Evolutionary conservation across 2,329 filamentous ascomycete species (phyloP), one percentile per base, ranked within the genome.

Genomic region (Cercospora sesami): DNA sequence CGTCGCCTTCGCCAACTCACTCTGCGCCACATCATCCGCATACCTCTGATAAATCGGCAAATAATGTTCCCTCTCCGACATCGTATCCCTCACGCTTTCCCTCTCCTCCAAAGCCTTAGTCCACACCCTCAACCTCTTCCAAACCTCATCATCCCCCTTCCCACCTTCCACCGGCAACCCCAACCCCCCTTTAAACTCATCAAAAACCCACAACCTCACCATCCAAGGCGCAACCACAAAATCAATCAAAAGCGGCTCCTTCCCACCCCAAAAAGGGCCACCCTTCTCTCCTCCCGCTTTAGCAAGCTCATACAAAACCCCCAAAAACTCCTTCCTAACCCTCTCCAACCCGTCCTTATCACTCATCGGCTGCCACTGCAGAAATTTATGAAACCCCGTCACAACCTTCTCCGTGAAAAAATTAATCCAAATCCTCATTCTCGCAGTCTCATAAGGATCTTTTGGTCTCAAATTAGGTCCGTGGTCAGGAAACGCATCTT

Each of bases 401-500:
- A 93, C 85, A 66, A 94, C 87, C 64, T 89, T 82, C 9, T 83
- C 86, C 48, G 84, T 87, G 26, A 91, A 84, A 72, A 91, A 92
- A 72, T 93, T 90, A 51, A 89, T 90, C 91, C 91, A 94, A 61
- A 94, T 86, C 36, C 89, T 82, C 51, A 86, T 87, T 21, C 87
- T 79, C 3, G 91, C 91, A 63, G 86, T 83, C 64, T 87, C 83
- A 74, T 92, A 94, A 0, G 86, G 81, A 65, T 89, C 86, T 0
- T 78, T 74, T 0, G 91, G 89, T 9, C 91, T 79, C 4, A 94
- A 77, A 1, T 79, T 77, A 1, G 82, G 83, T 64, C 64, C 81
- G 78, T 75, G 84, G 4, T 82, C 82, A 0, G 84, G 81, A 69
- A 87, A 93, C 0, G 87, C 87, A 69, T 94, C 91, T 71, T 94